Conservation (phyloP, 2,329 filamentous ascomycete genomes). For the Rhynchosporium agropyri region DNA sequence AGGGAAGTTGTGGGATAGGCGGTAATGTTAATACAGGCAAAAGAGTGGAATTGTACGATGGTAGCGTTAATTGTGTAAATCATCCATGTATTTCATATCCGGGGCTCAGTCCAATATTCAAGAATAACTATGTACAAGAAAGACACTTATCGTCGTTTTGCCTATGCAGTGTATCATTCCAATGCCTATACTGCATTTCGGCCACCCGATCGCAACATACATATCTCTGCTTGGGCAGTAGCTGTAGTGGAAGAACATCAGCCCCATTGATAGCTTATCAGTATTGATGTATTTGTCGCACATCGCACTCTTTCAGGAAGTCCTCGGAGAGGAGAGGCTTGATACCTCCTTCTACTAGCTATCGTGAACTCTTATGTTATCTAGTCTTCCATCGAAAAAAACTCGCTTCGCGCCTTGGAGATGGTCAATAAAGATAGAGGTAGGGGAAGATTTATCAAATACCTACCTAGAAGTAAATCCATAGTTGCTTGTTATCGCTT, state of each 20-base stretch:
- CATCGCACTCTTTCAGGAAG: slow-evolving; percentile 9
- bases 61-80: background rate
- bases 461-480: no score
- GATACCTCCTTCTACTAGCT: background rate
- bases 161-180: background rate
- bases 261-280: background rate
- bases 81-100: background rate
- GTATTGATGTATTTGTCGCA: slow-evolving; percentile 16
- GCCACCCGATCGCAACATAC: background rate
- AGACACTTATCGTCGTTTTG: background rate
- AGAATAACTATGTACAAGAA: background rate
- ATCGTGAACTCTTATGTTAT: background rate
- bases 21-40: background rate
- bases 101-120: background rate
- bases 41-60: slow-evolving; percentile 17
- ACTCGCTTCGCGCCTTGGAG: background rate
- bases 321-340: slow-evolving; percentile 18
- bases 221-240: background rate
- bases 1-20: slow-evolving; percentile 3
- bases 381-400: background rate
- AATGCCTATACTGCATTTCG: background rate
- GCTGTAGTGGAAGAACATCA: background rate
- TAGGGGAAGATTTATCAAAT: no score
- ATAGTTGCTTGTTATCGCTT: no score
- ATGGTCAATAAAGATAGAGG: background rate